Percentiles rank a stretch among this genome's conserved stretches.
These are phyloP conservation scores for Metarhizium brunneum DNA, from an alignment of 2,329 filamentous ascomycete species.

Conservation along the genomic window DNA sequence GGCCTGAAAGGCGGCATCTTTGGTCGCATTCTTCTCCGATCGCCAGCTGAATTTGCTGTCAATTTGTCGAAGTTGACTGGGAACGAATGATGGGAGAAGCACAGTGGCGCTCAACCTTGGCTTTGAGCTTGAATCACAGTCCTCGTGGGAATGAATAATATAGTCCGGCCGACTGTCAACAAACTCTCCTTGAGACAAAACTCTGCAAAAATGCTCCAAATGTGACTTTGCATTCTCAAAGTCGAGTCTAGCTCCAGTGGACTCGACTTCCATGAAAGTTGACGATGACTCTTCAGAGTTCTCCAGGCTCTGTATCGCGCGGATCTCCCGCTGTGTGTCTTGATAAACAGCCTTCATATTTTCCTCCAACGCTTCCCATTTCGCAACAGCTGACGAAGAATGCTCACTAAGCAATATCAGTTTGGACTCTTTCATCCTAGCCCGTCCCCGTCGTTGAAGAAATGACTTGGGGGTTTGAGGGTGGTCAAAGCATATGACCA, in stretches of 20 bases:
- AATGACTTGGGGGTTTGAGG: slow-evolving; percentile 44
- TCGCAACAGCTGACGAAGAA: slow-evolving; percentile 18
- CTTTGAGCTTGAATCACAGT: slow-evolving; percentile 12
- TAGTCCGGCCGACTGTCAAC: slow-evolving; percentile 62
- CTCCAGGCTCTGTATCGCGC: slow-evolving; percentile 39
- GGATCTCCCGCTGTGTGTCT: slow-evolving; percentile 47
- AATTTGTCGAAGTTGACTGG: slow-evolving; percentile 26
- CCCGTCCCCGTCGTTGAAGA: slow-evolving; percentile 47
- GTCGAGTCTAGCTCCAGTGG: slow-evolving; percentile 55
- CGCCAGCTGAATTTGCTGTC: slow-evolving; percentile 42
- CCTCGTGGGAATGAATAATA: slow-evolving; percentile 32
- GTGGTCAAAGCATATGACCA: slow-evolving; percentile 49
- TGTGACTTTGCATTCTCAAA: slow-evolving; percentile 67
- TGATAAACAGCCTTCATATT: slow-evolving; percentile 65
- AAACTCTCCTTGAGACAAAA: slow-evolving; percentile 48
- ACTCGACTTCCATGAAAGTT: slow-evolving; percentile 25
- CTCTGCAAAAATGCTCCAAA: slow-evolving; percentile 71
- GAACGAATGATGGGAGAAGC: slow-evolving; percentile 60
- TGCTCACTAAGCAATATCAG: slow-evolving; percentile 37
- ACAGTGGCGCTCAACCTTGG: slow-evolving; percentile 48
- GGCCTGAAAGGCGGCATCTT: slow-evolving; percentile 76
- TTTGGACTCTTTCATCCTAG: slow-evolving; percentile 39
- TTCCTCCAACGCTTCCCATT: slow-evolving; percentile 60
- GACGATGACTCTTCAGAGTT: slow-evolving; percentile 20
- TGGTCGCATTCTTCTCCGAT: slow-evolving; percentile 62